Evolutionary conservation across 2,329 filamentous ascomycete species (phyloP).

Genomic region (Fusarium verrucosum): DNA sequence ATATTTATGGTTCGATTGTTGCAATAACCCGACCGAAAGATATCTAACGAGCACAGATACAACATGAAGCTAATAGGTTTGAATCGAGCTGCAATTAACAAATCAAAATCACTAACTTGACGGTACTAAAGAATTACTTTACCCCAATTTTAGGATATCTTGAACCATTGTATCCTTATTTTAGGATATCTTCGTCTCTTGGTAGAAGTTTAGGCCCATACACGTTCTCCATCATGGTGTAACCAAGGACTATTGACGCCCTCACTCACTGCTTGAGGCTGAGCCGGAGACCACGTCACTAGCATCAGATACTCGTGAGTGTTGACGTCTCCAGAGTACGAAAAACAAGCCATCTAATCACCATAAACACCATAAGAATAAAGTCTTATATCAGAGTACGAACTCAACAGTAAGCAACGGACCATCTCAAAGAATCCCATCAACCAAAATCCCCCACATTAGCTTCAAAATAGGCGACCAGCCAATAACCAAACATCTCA

Average conservation of each 20-base stretch:
- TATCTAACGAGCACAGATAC: not conserved
- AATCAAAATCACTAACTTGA: too few species aligned
- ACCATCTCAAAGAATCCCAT: not conserved
- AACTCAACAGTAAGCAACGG: constrained; percentile 9
- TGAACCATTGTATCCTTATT: too few species aligned
- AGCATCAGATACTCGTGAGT: not conserved
- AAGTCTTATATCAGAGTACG: not conserved
- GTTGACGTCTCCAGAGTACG: not conserved
- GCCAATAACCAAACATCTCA: not conserved
- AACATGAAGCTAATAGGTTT: not conserved
- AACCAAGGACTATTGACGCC: too few species aligned
- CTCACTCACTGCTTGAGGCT: not conserved
- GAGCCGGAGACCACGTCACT: not conserved
- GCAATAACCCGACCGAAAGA: not conserved
- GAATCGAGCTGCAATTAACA: not conserved
- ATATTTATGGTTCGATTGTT: too few species aligned
- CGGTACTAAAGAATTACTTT: too few species aligned
- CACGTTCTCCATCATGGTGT: too few species aligned
- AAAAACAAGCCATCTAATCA: constrained; percentile 9
- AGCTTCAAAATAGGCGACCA: constrained; percentile 9
- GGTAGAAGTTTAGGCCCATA: not conserved
- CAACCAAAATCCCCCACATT: not conserved
- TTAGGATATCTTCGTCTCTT: not conserved
- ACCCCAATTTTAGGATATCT: too few species aligned
- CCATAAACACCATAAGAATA: not conserved